phyloP scores from a whole-genome alignment of 2,329 filamentous ascomycete genomes.

The Macrophomina tecta region DNA sequence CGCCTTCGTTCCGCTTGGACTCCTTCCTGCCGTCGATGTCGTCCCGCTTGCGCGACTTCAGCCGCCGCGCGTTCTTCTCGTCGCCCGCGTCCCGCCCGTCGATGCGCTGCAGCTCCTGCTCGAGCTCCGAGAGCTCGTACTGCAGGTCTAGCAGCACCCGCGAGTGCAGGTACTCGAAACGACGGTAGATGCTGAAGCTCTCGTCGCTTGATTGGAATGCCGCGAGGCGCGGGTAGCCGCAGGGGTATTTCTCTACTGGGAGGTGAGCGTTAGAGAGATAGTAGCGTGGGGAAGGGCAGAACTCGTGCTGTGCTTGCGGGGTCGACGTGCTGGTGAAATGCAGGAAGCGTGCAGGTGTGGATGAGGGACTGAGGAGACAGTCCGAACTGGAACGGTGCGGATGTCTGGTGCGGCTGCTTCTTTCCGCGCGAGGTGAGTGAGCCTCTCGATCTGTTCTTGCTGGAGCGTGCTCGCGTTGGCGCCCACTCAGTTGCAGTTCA shows the following conservation, averaged over 20 bases:
- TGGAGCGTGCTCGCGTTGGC: no score
- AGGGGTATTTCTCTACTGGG: conserved; percentile 38
- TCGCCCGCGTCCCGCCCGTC: conserved; percentile 37
- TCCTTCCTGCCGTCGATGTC: neutral
- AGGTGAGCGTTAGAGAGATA: neutral
- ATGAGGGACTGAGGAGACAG: no score
- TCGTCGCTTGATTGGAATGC: conserved; percentile 45
- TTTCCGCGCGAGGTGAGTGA: no score
- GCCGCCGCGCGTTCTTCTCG: neutral
- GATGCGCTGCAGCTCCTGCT: conserved; percentile 35
- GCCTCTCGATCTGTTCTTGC: no score
- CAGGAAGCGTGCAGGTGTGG: no score
- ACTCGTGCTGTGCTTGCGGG: no score
- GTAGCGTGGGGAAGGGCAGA: no score
- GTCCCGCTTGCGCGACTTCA: neutral
- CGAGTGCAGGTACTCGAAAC: conserved; percentile 42
- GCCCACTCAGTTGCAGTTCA: no score
- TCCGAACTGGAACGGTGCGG: no score
- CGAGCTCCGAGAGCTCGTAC: conserved; percentile 41
- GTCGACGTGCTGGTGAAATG: no score
- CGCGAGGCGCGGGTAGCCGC: conserved; percentile 41
- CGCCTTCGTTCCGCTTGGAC: neutral
- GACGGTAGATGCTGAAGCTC: conserved; percentile 43
- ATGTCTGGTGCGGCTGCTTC: no score
- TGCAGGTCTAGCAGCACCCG: conserved; percentile 44